Conservation (phyloP, 179 eudicot species). For the Corrigiola litoralis region DNA sequence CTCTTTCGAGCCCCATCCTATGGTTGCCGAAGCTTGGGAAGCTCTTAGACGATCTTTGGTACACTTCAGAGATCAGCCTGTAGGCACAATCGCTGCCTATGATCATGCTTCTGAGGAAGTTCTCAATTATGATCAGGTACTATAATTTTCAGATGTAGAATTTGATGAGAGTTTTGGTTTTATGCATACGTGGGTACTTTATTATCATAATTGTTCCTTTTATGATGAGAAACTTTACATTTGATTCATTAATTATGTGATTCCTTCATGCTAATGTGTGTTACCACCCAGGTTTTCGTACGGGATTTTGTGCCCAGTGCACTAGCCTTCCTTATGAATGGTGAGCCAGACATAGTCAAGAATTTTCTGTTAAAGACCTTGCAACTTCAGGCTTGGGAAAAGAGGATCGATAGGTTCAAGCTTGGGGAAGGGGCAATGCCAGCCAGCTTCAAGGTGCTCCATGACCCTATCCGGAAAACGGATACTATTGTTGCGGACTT, state of each 20-base stretch:
- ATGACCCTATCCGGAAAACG: slow-evolving; percentile 75
- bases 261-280: neutral
- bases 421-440: slow-evolving; percentile 98
- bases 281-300: slow-evolving; percentile 65
- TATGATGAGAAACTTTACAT: neutral
- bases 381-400: slow-evolving; percentile 96
- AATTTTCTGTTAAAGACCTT: slow-evolving; percentile 80
- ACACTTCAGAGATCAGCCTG: slow-evolving; percentile 78
- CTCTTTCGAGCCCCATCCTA: slow-evolving; percentile 97
- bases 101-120: slow-evolving; percentile 98
- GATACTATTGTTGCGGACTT: slow-evolving; percentile 85
- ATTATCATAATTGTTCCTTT: neutral
- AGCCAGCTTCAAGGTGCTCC: slow-evolving; percentile 94
- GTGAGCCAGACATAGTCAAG: slow-evolving; percentile 92
- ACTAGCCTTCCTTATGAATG: slow-evolving; percentile 93
- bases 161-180: neutral
- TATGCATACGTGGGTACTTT: neutral
- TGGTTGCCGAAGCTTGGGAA: slow-evolving; percentile 99
- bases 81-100: slow-evolving; percentile 91
- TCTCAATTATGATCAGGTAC: slow-evolving; percentile 92
- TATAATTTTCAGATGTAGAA: neutral
- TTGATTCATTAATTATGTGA: neutral
- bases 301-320: slow-evolving; percentile 98
- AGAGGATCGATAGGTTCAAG: slow-evolving; percentile 80
- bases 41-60: slow-evolving; percentile 88